Conservation (phyloP, 495 filamentous ascomycete species). For the Filosporella fistucella region DNA sequence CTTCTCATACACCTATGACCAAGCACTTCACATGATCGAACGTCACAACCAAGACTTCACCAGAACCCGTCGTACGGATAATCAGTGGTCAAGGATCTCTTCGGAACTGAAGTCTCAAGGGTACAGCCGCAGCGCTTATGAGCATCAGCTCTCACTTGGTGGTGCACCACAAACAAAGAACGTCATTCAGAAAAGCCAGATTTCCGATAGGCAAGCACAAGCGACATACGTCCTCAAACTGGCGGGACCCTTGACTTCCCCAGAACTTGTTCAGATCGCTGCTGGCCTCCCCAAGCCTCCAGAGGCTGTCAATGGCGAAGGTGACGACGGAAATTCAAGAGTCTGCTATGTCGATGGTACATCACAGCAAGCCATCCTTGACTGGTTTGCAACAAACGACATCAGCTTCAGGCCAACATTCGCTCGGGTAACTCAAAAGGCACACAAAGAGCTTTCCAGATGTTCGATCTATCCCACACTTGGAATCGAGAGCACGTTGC, state of each 20-base stretch:
- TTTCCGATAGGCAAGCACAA: background rate
- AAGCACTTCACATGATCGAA: background rate
- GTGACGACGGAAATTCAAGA: constrained; percentile 9
- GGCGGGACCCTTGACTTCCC: background rate
- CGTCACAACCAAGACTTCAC: background rate
- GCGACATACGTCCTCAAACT: background rate
- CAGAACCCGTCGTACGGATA: background rate
- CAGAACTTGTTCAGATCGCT: constrained; percentile 12
- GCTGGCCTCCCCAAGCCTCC: constrained; percentile 9
- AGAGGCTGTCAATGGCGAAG: background rate
- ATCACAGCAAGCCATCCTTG: constrained; percentile 16
- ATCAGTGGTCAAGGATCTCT: background rate
- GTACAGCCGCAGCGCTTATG: background rate
- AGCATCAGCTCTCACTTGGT: background rate
- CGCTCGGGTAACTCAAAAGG: constrained; percentile 24
- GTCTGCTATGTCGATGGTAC: constrained; percentile 23
- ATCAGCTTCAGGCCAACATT: constrained; percentile 24
- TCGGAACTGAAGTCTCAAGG: background rate
- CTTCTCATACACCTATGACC: background rate
- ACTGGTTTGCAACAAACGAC: constrained; percentile 11
- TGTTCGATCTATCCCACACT: constrained; percentile 33
- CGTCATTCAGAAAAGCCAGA: background rate
- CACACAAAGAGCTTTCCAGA: constrained; percentile 31
- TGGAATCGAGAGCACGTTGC: constrained; percentile 35
- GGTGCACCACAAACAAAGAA: background rate